A percentile compares a stretch with the other conserved stretches of the same genome.
These are phyloP conservation scores for Solanum neorickii DNA, from an alignment of 257 asterid species.

Conservation along the genomic window DNA sequence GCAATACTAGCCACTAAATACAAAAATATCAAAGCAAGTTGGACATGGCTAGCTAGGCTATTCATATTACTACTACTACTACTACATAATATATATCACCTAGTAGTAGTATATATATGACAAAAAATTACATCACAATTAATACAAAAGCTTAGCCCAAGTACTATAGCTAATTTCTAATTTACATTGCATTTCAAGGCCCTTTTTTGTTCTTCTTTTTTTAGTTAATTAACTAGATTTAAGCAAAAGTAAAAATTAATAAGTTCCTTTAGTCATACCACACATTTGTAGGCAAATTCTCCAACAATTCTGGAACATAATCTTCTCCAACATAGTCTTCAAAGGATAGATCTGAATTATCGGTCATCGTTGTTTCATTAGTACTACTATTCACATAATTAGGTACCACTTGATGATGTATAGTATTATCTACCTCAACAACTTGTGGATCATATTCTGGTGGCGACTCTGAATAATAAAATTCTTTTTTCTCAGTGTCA, in stretches of 20 bases:
- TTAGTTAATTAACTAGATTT: background rate
- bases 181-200: background rate
- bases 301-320: slow-evolving; percentile 1
- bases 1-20: background rate
- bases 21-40: background rate
- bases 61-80: background rate
- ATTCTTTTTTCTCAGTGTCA: background rate
- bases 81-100: background rate
- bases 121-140: background rate
- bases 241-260: background rate
- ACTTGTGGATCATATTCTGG: too few relatives aligned
- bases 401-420: background rate
- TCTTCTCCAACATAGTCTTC: background rate
- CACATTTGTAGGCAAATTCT: background rate
- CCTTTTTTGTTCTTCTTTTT: background rate
- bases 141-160: background rate
- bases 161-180: background rate
- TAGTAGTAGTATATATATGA: background rate
- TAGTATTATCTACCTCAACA: background rate
- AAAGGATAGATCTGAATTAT: background rate
- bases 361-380: background rate
- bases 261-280: background rate
- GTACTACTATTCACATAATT: background rate
- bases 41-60: background rate
- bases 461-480: background rate